These are phyloP conservation scores for Tylopilus rubrobrunneus DNA, from an alignment of 768 basidiomycete genomes.

Conservation along the genomic window DNA sequence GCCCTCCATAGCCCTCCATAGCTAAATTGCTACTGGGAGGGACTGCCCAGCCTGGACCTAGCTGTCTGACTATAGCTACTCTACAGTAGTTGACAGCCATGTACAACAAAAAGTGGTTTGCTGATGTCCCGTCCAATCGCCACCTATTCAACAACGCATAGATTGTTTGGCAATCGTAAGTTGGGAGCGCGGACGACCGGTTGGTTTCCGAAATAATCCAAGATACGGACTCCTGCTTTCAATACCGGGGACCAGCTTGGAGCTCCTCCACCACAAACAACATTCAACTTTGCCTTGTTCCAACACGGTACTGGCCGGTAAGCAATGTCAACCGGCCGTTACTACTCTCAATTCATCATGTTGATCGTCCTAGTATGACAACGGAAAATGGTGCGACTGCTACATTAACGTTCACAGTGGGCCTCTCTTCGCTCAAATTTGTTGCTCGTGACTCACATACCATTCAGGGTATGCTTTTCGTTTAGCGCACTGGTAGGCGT, in stretches of 20 bases:
- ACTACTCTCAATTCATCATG: background rate
- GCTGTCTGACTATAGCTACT: too few relatives aligned
- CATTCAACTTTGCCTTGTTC: conserved; percentile 35
- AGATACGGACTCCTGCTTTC: conserved; percentile 39
- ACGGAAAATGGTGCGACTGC: conserved; percentile 32
- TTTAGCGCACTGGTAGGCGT: background rate
- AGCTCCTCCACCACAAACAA: conserved; percentile 13
- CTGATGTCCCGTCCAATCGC: too few relatives aligned
- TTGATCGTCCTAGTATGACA: conserved; percentile 29
- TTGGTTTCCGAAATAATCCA: conserved; percentile 23
- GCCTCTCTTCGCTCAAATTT: conserved; percentile 4
- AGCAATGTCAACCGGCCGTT: conserved; percentile 1
- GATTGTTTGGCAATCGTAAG: conserved; percentile 30
- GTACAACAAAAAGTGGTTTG: too few relatives aligned
- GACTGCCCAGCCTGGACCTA: too few relatives aligned
- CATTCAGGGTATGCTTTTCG: conserved; percentile 17
- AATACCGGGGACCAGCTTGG: conserved; percentile 39
- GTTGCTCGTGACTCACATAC: conserved; percentile 3
- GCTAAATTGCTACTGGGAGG: too few relatives aligned
- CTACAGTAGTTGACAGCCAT: too few relatives aligned
- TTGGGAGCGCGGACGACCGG: conserved; percentile 15
- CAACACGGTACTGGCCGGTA: conserved; percentile 43
- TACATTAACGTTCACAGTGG: conserved; percentile 40
- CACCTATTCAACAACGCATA: conserved; percentile 1
- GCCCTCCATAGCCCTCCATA: too few relatives aligned